These are phyloP conservation scores for Syncephalastrum racemosum DNA, from an alignment of 371 early-diverging fungal genomes.

Conservation along the genomic window DNA sequence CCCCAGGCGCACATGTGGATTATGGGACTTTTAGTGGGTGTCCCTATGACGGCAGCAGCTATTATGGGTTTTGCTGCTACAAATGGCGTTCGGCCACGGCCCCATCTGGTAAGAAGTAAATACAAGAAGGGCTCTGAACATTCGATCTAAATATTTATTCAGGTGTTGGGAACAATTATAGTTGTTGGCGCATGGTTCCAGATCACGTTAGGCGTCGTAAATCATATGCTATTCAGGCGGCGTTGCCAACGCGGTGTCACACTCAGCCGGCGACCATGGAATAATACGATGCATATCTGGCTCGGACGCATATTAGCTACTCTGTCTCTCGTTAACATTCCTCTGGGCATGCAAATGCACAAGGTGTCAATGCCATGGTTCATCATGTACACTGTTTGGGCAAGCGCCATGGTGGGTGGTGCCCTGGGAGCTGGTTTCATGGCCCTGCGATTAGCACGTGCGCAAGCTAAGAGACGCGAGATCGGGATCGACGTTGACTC, in stretches of 20 bases:
- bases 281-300: slow-evolving; percentile 36
- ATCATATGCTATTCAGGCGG: slow-evolving; percentile 31
- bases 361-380: slow-evolving; percentile 11
- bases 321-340: slow-evolving; percentile 30
- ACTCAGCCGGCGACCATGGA: slow-evolving; percentile 24
- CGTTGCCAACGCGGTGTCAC: slow-evolving; percentile 13
- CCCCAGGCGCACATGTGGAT: slow-evolving; percentile 36
- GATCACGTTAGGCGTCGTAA: slow-evolving; percentile 25
- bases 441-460: no score
- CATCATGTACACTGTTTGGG: slow-evolving; percentile 27
- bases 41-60: slow-evolving; percentile 28
- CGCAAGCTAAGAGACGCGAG: no score
- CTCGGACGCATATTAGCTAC: slow-evolving; percentile 24
- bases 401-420: slow-evolving; percentile 1
- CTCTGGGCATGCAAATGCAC: slow-evolving; percentile 34
- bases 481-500: no score
- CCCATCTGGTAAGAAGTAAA: slow-evolving; percentile 31
- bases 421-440: no score
- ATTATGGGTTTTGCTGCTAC: slow-evolving; percentile 20
- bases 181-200: slow-evolving; percentile 28
- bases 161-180: slow-evolving; percentile 31
- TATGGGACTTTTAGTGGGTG: slow-evolving; percentile 26
- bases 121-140: not conserved
- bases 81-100: slow-evolving; percentile 17
- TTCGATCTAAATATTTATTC: not conserved